Evolutionary conservation across 306 rosid genomes (phyloP), one percentile per base, ranked within the genome.

Genomic region (Fragaria ananassa): DNA sequence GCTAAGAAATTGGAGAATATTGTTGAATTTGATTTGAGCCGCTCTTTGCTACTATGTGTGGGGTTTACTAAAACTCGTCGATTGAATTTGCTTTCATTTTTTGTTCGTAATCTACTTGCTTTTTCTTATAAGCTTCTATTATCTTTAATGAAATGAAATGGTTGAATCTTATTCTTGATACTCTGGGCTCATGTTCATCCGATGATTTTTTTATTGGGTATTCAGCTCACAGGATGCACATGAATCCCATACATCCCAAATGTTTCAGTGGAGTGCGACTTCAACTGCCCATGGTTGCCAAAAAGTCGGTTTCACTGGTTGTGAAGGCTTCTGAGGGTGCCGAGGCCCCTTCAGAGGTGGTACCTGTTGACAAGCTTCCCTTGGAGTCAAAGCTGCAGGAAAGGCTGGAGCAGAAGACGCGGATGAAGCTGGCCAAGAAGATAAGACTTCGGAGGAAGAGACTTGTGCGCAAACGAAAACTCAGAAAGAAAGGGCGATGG

Each of bases 401-500:
- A 85, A 85, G 92, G 74, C 61, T 80, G 65, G 97, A 89, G 62
- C 92, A 92, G 83, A 87, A 62, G 86, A 19, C 76, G 80, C 90
- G 78, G 91, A 92, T 92, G 96, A 91, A 89, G 68, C 82, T 92
- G 67, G 97, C 95, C 2, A 95, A 88, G 87, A 95, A 95, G 87
- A 85, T 90, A 71, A 81, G 98, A 87, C 87, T 95, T 64, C 80
- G 87, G 27, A 89, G 97, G 82, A 92, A 89, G 51, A 81, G 98
- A 70, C 97, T 92, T 51, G 90, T 95, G 41, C 84, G 75, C 23
- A 95, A 94, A 78, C 83, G 98, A 18, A 86, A 31, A 50, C 53
- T 95, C 89, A 88, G 97, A 79, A 95, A 95, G 96, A 95, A 95
- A 74, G 97, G 98, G 44, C 71, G 89, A 79, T 92, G 98, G 97